phyloP scores from a whole-genome alignment of 2,329 filamentous ascomycete genomes.

The Massarina eburnea region DNA sequence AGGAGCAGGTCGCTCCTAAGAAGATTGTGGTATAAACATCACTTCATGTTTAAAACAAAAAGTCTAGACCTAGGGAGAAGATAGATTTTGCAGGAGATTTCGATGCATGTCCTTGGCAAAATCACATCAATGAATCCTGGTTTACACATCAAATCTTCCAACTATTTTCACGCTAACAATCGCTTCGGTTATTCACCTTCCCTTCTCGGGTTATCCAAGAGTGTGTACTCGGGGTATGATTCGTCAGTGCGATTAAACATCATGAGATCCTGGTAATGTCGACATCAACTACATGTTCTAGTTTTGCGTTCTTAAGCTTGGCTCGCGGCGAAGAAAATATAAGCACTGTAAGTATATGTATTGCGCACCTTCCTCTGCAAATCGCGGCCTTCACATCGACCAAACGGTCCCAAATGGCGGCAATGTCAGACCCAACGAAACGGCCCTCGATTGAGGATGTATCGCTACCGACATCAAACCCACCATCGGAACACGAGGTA shows the following conservation, averaged over 20 bases:
- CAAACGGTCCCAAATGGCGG: too few relatives aligned
- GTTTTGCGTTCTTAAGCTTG: background rate
- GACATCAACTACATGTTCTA: background rate
- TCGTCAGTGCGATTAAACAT: background rate
- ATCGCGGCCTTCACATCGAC: too few relatives aligned
- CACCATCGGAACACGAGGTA: slow-evolving; percentile 7
- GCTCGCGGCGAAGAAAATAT: background rate
- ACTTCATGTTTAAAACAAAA: background rate
- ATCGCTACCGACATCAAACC: slow-evolving; percentile 3
- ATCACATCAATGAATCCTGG: background rate
- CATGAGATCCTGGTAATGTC: background rate
- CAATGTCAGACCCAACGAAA: background rate
- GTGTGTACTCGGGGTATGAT: background rate
- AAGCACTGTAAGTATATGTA: too few relatives aligned
- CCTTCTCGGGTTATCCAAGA: background rate
- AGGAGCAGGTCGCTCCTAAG: slow-evolving; percentile 29
- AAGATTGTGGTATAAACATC: slow-evolving; percentile 15
- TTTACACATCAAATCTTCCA: background rate
- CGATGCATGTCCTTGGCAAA: too few relatives aligned
- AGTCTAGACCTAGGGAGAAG: background rate
- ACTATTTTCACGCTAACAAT: background rate
- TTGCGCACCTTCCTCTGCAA: too few relatives aligned
- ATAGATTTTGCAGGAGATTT: too few relatives aligned
- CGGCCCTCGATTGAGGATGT: slow-evolving; percentile 4
- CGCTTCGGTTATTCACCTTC: background rate